Base-by-base conservation (phyloP, 2,329 filamentous ascomycete species). In the Rugonectria rugulosa region DNA sequence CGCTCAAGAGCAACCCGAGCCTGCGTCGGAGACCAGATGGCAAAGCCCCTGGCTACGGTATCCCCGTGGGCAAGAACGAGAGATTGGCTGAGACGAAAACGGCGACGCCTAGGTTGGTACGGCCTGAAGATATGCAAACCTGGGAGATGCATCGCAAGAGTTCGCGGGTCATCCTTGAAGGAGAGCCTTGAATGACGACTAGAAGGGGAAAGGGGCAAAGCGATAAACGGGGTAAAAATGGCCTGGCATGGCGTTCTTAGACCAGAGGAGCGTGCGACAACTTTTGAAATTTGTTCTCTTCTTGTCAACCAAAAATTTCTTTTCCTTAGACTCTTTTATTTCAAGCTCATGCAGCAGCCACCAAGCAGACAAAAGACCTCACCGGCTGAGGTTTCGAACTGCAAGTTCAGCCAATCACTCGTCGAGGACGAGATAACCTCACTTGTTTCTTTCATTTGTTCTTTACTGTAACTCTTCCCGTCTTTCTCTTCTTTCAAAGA, bases 131-230 rank as follows among this genome's bases (percentile, higher is more conserved):
- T 12, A 60, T 67, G 20, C 64, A 74, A 29, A 70, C 69, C 3
- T 75, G 73, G 51, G 70, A 80, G 58, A 75, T 81, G 55, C 80
- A 79, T 70, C 86, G 83, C 65, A 81, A 84, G 69, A 76, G 77
- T 53, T 59, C 63, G n/a, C 51, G 60, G 44, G 78, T 82, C 27
- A 70, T 85, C 31, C 69, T 86, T 21, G 83, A 86, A 57, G 74
- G 74, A 21, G 44, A 53, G 26, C 50, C 47, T 6, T 49, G 10
- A 47, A n/a, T n/a, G n/a, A n/a, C n/a, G n/a, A n/a, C n/a, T n/a
- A n/a, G n/a, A n/a, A n/a, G n/a, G n/a, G n/a, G n/a, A n/a, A n/a
- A n/a, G n/a, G 31, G 6, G 9, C 6, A 23, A 34, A 23, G 10
- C 20, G 29, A 27, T 34, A 26, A 5, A 19, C 20, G 2, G 19